These are phyloP conservation scores for Tricholoma sp. DNA, from an alignment of 768 basidiomycete species.

Conservation along the genomic window DNA sequence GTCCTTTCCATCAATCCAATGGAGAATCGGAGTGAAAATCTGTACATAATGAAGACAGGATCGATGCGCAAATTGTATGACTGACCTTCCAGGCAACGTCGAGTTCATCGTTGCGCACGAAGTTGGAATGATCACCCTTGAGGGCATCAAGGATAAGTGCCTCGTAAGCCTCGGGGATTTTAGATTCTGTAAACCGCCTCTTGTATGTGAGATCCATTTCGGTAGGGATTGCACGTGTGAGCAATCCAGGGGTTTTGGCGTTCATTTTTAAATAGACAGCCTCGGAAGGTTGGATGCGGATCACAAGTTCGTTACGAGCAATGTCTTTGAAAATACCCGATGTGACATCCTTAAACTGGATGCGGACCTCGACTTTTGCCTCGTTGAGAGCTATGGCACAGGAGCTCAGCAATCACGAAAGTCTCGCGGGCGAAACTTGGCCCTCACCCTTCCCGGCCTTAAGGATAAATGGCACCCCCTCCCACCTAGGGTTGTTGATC, in stretches of 20 bases:
- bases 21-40: slow-evolving; percentile 93
- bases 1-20: slow-evolving; percentile 86
- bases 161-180: slow-evolving; percentile 97
- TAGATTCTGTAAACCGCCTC: slow-evolving; percentile 82
- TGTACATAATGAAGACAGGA: slow-evolving; percentile 23
- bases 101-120: slow-evolving; percentile 95
- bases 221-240: slow-evolving; percentile 85
- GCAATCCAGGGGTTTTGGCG: slow-evolving; percentile 87
- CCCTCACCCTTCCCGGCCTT: slow-evolving; percentile 91
- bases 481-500: slow-evolving; percentile 97
- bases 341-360: slow-evolving; percentile 98
- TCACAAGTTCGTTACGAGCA: slow-evolving; percentile 93
- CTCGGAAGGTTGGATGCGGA: slow-evolving; percentile 95
- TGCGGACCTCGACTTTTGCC: slow-evolving; percentile 96
- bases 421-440: slow-evolving; percentile 14
- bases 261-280: slow-evolving; percentile 97
- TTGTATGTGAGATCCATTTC: slow-evolving; percentile 99
- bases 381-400: slow-evolving; percentile 79
- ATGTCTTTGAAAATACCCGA: slow-evolving; percentile 97
- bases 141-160: slow-evolving; percentile 92
- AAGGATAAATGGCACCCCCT: slow-evolving; percentile 97
- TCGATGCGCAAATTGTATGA: slow-evolving; percentile 1
- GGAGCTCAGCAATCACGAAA: slow-evolving; percentile 7
- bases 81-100: slow-evolving; percentile 96
- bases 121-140: slow-evolving; percentile 98